Conservation (phyloP, 148 eudicot species). For the Linanthus parryae region DNA sequence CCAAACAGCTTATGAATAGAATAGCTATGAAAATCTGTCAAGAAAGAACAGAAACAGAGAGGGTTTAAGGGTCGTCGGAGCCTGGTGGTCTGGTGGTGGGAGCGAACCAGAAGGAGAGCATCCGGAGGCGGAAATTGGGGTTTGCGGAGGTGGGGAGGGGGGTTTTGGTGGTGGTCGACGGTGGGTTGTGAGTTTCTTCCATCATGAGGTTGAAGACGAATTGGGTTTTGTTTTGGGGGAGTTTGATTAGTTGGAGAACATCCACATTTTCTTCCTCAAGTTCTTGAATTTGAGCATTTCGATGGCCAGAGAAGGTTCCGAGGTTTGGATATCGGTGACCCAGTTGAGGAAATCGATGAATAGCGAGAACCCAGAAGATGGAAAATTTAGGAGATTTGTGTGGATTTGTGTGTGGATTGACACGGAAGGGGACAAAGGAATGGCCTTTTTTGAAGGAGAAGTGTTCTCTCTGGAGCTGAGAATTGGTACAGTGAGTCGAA, state of each 20-base stretch:
- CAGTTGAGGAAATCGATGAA: constrained; percentile 16
- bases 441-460: too few species aligned
- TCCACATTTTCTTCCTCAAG: constrained; percentile 34
- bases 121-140: constrained; percentile 22
- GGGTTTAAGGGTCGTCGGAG: constrained; percentile 19
- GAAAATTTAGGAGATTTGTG: too few species aligned
- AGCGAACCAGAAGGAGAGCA: constrained; percentile 47
- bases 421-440: too few species aligned
- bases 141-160: constrained; percentile 7
- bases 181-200: constrained; percentile 18
- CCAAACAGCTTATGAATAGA: constrained; percentile 3
- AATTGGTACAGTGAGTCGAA: too few species aligned
- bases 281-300: constrained; percentile 19
- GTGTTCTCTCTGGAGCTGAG: too few species aligned
- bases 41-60: neutral
- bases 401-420: too few species aligned
- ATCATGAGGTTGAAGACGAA: constrained; percentile 10
- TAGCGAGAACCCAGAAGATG: too few species aligned
- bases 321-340: constrained; percentile 6
- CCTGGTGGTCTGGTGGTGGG: constrained; percentile 60
- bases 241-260: constrained; percentile 19
- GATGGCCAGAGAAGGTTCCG: neutral
- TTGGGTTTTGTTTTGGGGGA: neutral
- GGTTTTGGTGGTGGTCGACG: constrained; percentile 4
- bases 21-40: neutral